Evolutionary conservation across 2,329 filamentous ascomycete genomes (phyloP).

Genomic region (Fusarium chaquense): DNA sequence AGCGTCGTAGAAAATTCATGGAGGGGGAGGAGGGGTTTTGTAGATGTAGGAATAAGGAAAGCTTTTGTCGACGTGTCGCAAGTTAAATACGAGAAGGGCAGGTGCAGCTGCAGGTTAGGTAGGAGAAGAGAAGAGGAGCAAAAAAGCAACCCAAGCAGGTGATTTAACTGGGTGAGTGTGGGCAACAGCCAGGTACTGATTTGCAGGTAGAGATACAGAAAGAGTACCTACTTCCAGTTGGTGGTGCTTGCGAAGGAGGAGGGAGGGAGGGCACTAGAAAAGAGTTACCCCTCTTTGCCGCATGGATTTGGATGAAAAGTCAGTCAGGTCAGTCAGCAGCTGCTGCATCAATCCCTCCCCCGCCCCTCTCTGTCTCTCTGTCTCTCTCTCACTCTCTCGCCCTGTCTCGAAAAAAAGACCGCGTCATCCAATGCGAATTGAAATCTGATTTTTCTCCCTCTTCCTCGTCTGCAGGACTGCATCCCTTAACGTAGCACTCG

Average conservation of each 20-base stretch:
- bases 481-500: constrained; percentile 4
- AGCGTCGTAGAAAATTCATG: constrained; percentile 3
- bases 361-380: no score
- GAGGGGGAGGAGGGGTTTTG: not conserved
- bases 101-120: not conserved
- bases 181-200: not conserved
- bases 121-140: not conserved
- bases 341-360: not conserved
- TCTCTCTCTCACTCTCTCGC: no score
- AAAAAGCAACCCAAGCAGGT: no score
- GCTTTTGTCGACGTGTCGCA: not conserved
- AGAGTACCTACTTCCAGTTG: no score
- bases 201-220: no score
- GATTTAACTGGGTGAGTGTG: not conserved
- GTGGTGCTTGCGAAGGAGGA: no score
- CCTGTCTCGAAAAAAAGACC: not conserved
- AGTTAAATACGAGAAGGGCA: not conserved
- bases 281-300: constrained; percentile 1
- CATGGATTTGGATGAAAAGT: not conserved
- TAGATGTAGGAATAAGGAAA: not conserved
- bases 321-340: not conserved
- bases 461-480: not conserved
- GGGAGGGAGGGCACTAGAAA: not conserved
- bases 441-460: not conserved
- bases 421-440: constrained; percentile 7